Evolutionary conservation across 2,329 filamentous ascomycete species (phyloP).

Genomic region (Hymenoscyphus scutula): DNA sequence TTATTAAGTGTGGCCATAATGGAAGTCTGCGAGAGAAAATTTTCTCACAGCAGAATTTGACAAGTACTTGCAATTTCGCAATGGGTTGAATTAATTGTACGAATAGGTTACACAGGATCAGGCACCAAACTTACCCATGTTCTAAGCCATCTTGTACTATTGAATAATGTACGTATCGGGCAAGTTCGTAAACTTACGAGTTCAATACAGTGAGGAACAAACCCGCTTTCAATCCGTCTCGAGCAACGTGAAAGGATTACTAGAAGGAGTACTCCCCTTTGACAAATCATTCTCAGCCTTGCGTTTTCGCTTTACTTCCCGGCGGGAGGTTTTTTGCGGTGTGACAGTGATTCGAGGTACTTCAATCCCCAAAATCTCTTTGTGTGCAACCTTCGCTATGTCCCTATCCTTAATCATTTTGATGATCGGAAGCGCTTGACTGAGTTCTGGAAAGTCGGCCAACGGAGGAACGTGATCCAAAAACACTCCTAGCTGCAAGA

Average conservation of each 20-base stretch:
- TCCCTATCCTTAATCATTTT: constrained; percentile 9
- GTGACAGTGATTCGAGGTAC: background rate
- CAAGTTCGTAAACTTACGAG: background rate
- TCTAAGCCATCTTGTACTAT: too few species aligned
- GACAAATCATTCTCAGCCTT: constrained; percentile 19
- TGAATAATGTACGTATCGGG: too few species aligned
- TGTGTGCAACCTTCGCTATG: constrained; percentile 17
- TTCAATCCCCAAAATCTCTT: constrained; percentile 15
- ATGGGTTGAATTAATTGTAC: background rate
- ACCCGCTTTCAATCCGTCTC: constrained; percentile 12
- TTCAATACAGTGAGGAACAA: background rate
- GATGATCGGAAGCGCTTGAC: constrained; percentile 15
- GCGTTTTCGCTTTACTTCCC: constrained; percentile 25
- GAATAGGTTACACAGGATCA: background rate
- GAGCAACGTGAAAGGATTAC: constrained; percentile 30
- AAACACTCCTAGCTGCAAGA: constrained; percentile 16
- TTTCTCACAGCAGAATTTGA: background rate
- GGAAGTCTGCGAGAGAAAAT: background rate
- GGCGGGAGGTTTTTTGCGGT: constrained; percentile 6
- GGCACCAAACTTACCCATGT: background rate
- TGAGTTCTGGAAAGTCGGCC: constrained; percentile 18
- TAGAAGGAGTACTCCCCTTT: constrained; percentile 13
- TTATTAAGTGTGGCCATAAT: too few species aligned
- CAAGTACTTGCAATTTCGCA: background rate
- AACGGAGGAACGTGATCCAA: constrained; percentile 30